phyloP scores from a whole-genome alignment of 805 yeast species.

The Sugiyamaella smithiae region DNA sequence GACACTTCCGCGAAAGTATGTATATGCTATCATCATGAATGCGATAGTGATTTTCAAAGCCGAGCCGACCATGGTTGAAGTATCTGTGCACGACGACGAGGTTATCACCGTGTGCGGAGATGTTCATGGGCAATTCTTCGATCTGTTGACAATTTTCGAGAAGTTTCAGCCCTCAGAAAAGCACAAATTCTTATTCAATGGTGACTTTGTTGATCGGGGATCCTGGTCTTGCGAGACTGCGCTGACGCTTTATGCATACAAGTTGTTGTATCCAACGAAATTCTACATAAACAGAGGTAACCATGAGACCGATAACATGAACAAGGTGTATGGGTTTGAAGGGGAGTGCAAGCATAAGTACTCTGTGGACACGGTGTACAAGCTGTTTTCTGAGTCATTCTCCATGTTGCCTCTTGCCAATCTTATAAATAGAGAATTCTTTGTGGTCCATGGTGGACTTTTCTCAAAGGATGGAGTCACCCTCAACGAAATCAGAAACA shows the following conservation, averaged over 20 bases:
- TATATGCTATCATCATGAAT: slow-evolving; percentile 73
- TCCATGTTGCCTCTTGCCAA: slow-evolving; percentile 84
- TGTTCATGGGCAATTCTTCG: slow-evolving; percentile 96
- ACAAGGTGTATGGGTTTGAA: slow-evolving; percentile 91
- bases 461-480: slow-evolving; percentile 74
- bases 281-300: slow-evolving; percentile 88
- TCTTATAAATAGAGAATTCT: slow-evolving; percentile 69
- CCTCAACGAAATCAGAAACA: slow-evolving; percentile 67
- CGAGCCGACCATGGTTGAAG: slow-evolving; percentile 77
- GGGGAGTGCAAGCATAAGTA: slow-evolving; percentile 94
- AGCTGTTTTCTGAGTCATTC: slow-evolving; percentile 82
- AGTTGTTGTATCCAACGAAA: slow-evolving; percentile 67
- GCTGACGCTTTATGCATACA: slow-evolving; percentile 68
- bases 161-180: slow-evolving; percentile 67
- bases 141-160: slow-evolving; percentile 74
- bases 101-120: slow-evolving; percentile 89
- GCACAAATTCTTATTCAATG: slow-evolving; percentile 86
- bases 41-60: slow-evolving; percentile 59
- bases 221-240: slow-evolving; percentile 99
- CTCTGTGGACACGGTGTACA: slow-evolving; percentile 64
- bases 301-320: slow-evolving; percentile 96
- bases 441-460: slow-evolving; percentile 95
- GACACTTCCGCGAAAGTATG: slow-evolving; percentile 74
- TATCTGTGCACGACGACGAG: slow-evolving; percentile 39
- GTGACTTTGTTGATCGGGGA: slow-evolving; percentile 97